phyloP scores from a whole-genome alignment of 2,329 filamentous ascomycete species.

The Arachnopeziza araneosa region DNA sequence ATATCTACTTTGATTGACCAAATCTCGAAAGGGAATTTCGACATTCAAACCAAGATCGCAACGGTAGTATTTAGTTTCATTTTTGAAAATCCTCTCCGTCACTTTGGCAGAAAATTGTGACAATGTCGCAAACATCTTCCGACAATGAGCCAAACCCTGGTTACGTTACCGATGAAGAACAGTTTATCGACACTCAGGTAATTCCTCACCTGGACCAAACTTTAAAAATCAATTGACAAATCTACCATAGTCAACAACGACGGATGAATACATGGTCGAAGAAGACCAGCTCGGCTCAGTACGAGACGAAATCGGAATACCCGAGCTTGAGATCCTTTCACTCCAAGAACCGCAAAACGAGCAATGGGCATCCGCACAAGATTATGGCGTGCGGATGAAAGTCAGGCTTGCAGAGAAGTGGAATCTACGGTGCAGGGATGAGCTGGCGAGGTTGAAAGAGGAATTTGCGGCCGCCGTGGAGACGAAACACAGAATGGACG shows the following conservation, averaged over 20 bases:
- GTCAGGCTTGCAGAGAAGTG: neutral
- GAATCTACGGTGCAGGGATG: neutral
- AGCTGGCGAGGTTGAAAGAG: neutral
- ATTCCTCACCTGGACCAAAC: no score
- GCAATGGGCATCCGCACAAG: neutral
- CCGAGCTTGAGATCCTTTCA: neutral
- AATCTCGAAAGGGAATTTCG: no score
- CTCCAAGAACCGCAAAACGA: neutral
- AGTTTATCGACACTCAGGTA: neutral
- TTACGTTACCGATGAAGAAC: neutral
- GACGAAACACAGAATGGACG: neutral
- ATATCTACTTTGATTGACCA: no score
- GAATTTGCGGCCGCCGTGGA: neutral
- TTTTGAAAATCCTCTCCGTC: no score
- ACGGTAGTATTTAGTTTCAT: no score
- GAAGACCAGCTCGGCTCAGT: neutral
- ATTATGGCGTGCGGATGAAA: neutral
- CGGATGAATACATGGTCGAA: neutral
- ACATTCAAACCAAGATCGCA: no score
- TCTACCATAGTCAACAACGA: neutral
- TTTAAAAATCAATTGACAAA: no score
- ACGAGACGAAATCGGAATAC: neutral
- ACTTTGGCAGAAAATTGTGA: neutral
- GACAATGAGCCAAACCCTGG: neutral
- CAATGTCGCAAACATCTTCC: neutral